Evolutionary conservation across 2,329 filamentous ascomycete genomes (phyloP), one percentile per base, ranked within the genome.

Genomic region (Ceratocystis destructans): DNA sequence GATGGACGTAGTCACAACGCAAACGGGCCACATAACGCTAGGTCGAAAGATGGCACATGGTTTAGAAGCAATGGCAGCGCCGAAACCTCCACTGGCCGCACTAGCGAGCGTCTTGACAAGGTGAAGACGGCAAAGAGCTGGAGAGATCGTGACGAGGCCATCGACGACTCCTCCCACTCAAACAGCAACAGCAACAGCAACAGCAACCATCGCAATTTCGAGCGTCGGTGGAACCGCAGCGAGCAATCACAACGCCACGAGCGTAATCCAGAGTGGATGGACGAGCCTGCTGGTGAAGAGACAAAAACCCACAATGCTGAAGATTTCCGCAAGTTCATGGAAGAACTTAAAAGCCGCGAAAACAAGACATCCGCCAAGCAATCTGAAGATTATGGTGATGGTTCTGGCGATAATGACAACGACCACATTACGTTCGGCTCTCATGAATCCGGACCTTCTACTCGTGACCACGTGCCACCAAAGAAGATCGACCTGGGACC

Each of bases 251-350:
- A 80, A 44, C 82, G 83, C 67, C 77, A 82, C 70, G 90, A 95
- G 73, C 86, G 89, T 70, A 90, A 96, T 63, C 92, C 93, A 4
- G 92, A 96, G 75, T 96, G 92, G 93, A 81, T 96, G 75, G 90
- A 95, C 72, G 82, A 87, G 67, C 84, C 85, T 17, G 81, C 81
- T 25, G 86, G 87, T 67, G 87, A 89, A 64, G 84, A 87, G 71
- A 78, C 82, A 45, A 84, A 87, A 71, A 83, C 81, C 4, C 88
- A 90, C 71, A 96, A 91, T 0, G 87, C 90, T 72, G 91, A 95
- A 72, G 92, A 96, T 70, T 95, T 96, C 75, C 87, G 95, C 76
- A 89, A 89, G 70, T 96, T 93, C 85, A 96, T 96, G 81, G 90
- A 95, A 71, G 83, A 82, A 69, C 95, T 95, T 90, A 93, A 85